Base-by-base conservation (phyloP, 352 stramenopile genomes). In the Globisporangium lucens region DNA sequence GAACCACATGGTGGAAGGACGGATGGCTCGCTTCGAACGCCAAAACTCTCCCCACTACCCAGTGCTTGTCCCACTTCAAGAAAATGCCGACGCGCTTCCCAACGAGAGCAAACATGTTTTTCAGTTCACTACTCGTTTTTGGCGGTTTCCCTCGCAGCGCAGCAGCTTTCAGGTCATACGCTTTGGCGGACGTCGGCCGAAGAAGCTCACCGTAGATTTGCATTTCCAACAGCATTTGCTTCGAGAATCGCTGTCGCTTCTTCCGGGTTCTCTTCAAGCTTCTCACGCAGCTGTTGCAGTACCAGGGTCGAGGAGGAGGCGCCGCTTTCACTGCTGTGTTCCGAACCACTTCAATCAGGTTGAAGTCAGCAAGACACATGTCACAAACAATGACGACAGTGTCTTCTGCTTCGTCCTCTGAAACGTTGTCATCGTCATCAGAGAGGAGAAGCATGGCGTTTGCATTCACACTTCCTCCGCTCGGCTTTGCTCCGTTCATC, bases 151-250 rank as follows among this genome's bases (percentile, higher is more conserved):
- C 82, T 36, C 78, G 71, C 33, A 86, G 52, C 9, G 76, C 76
- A 7, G 71, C 69, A 30, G 77, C 68, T 24, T 89, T 67, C 2
- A 78, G 27, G 67, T 93, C 79, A 20, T 81, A 70, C 20, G 85
- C 73, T 71, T 90, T 93, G 0, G 79, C 85, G n/a, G 85, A 77
- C 10, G 84, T 91, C 0, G 77, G 72, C 2, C 85, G 83, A 36
- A 95, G 68, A 29, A 93, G 69, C 22, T 77, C 76, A 15, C 87
- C 84, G 59, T 92, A 91, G 7, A 91, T 55, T 70, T 93, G 84
- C 80, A 95, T 93, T 36, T 93, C 87, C 38, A 92, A 67, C 56
- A 93, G 73, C 85, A 95, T 93, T 68, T 94, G 87, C 70, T 92
- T 93, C 2, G 85, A 93, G 30, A 93, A 90, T 0, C 86, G 81